Conservation (phyloP, 2,329 filamentous ascomycete species). For the Aspergillus sp. region DNA sequence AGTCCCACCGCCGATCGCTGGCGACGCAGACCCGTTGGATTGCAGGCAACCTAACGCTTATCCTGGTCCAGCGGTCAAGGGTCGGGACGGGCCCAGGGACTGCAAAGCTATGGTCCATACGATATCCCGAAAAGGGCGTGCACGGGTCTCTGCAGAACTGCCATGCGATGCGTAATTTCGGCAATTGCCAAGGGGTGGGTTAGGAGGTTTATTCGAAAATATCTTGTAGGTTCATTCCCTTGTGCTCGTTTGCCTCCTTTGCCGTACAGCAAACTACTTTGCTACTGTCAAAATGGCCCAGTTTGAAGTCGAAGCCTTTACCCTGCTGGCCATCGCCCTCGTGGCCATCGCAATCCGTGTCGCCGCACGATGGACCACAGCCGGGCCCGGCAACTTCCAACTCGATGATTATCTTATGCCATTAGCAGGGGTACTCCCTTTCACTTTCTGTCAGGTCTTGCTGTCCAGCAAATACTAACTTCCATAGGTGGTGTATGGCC, state of each 20-base stretch:
- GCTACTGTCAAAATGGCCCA: constrained; percentile 15
- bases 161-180: background rate
- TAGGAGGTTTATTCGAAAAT: background rate
- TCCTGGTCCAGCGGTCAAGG: too few species aligned
- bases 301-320: constrained; percentile 50
- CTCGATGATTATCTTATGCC: constrained; percentile 62
- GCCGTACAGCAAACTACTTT: too few species aligned
- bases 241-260: too few species aligned
- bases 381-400: constrained; percentile 53
- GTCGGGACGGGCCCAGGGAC: background rate
- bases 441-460: too few species aligned
- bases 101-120: background rate
- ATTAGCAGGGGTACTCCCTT: constrained; percentile 48
- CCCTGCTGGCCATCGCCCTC: constrained; percentile 53
- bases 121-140: background rate
- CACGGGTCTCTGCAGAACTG: too few species aligned
- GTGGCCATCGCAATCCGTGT: constrained; percentile 53
- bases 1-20: too few species aligned
- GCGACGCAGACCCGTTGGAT: too few species aligned
- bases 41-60: background rate
- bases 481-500: constrained; percentile 50
- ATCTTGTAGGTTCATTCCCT: background rate
- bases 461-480: background rate
- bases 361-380: constrained; percentile 48
- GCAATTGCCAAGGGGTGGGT: too few species aligned